phyloP scores from a whole-genome alignment of 345 rosid species.

The Physaria fendleri region DNA sequence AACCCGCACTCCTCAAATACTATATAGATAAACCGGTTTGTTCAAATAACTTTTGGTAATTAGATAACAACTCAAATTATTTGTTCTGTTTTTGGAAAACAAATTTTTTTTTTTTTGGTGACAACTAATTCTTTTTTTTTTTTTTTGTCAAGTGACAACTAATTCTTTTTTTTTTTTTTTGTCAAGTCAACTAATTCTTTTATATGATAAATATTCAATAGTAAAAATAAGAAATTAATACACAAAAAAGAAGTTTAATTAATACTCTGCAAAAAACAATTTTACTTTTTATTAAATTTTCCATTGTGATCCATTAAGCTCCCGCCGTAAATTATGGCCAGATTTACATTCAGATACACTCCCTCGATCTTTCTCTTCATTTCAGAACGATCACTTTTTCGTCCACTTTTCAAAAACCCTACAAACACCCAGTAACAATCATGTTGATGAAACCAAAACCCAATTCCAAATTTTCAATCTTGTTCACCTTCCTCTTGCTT shows the following conservation, averaged over 20 bases:
- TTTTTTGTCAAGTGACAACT: not conserved
- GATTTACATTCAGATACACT: not conserved
- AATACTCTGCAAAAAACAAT: not conserved
- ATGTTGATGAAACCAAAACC: conserved; percentile 30
- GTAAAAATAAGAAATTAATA: not conserved
- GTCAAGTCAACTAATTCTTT: not conserved
- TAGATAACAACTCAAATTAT: too few species aligned
- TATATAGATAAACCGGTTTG: too few species aligned
- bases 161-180: not conserved
- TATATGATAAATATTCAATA: not conserved
- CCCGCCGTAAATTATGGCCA: conserved; percentile 18
- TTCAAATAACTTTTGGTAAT: too few species aligned
- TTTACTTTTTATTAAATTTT: conserved; percentile 10
- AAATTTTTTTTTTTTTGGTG: not conserved
- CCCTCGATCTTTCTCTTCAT: not conserved
- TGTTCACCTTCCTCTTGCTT: conserved; percentile 32
- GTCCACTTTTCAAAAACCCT: conserved; percentile 10
- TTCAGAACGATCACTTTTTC: not conserved
- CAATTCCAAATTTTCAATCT: conserved; percentile 41
- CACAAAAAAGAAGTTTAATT: too few species aligned
- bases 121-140: too few species aligned
- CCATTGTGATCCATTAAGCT: not conserved
- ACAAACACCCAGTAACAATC: not conserved
- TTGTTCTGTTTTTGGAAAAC: not conserved
- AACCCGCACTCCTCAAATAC: too few species aligned